phyloP scores from a whole-genome alignment of 1,284 basidiomycete species.

The Ceratobasidium sp. region DNA sequence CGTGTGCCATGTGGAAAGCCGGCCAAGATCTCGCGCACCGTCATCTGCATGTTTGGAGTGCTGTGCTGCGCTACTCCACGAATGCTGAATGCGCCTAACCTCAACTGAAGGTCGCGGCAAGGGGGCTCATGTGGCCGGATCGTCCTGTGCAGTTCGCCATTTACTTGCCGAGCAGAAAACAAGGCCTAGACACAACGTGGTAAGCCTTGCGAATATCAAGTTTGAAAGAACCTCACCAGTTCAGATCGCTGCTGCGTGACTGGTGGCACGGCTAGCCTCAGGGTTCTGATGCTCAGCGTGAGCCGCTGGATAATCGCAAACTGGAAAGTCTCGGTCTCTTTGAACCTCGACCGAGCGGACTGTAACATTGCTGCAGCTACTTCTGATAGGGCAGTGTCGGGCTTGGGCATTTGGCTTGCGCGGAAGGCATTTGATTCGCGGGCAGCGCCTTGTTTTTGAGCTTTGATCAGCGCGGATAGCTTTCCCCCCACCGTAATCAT shows the following conservation, averaged over 20 bases:
- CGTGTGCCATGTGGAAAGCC: slow-evolving; percentile 28
- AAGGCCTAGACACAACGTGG: slow-evolving; percentile 3
- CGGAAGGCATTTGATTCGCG: slow-evolving; percentile 80
- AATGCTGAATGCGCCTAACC: slow-evolving; percentile 52
- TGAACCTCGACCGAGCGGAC: slow-evolving; percentile 75
- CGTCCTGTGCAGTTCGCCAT: slow-evolving; percentile 72
- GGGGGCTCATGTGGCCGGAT: slow-evolving; percentile 67
- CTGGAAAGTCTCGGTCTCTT: slow-evolving; percentile 68
- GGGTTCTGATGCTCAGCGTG: slow-evolving; percentile 70
- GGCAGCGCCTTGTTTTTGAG: slow-evolving; percentile 78
- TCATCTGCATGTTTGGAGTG: slow-evolving; percentile 25
- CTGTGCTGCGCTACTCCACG: slow-evolving; percentile 31
- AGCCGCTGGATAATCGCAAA: slow-evolving; percentile 78
- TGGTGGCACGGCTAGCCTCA: slow-evolving; percentile 80
- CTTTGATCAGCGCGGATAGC: slow-evolving; percentile 76
- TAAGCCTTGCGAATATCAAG: slow-evolving; percentile 5
- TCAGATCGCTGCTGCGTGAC: slow-evolving; percentile 65
- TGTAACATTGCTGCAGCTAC: slow-evolving; percentile 86
- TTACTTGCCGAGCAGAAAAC: slow-evolving; percentile 57
- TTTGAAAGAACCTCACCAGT: slow-evolving; percentile 20
- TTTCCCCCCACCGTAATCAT: slow-evolving; percentile 77
- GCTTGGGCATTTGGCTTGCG: slow-evolving; percentile 71
- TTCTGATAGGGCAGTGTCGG: slow-evolving; percentile 81
- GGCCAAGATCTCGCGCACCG: slow-evolving; percentile 9
- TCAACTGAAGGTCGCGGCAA: slow-evolving; percentile 72